Percentiles rank a stretch among this genome's conserved stretches.
Evolutionary conservation across 208 protist genomes (phyloP).

Genomic region (Leishmania guyanensis): DNA sequence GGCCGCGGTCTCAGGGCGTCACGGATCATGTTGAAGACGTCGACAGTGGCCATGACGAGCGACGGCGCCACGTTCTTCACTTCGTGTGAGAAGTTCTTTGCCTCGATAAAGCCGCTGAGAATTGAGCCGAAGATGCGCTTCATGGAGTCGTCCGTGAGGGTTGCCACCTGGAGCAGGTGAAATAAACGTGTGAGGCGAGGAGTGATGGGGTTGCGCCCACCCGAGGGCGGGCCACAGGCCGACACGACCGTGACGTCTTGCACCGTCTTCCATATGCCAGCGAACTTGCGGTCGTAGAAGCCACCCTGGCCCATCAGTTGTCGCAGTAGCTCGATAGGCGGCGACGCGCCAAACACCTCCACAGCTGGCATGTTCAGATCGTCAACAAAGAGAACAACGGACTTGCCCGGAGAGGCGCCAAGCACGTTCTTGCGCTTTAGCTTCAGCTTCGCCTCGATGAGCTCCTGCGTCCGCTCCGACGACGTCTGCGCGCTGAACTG

Average conservation of each 20-base stretch:
- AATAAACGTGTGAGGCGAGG: constrained; percentile 95
- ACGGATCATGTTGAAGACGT: constrained; percentile 92
- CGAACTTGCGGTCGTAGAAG: constrained; percentile 96
- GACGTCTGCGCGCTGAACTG: constrained; percentile 97
- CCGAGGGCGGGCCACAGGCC: constrained; percentile 95
- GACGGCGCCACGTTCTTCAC: constrained; percentile 64
- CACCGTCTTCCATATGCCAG: constrained; percentile 95
- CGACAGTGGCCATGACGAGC: constrained; percentile 88
- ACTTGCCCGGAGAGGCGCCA: constrained; percentile 92
- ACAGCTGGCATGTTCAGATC: constrained; percentile 98
- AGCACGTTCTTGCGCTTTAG: constrained; percentile 96
- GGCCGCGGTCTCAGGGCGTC: constrained; percentile 95
- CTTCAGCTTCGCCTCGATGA: constrained; percentile 97
- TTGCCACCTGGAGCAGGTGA: constrained; percentile 93
- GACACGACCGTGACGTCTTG: constrained; percentile 95
- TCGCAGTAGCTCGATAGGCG: constrained; percentile 97
- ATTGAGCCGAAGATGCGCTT: constrained; percentile 95
- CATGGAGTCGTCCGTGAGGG: constrained; percentile 94
- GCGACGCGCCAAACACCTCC: constrained; percentile 97
- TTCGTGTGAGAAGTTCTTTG: constrained; percentile 84
- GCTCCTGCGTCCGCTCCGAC: constrained; percentile 95
- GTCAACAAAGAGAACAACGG: constrained; percentile 97
- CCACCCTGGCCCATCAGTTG: constrained; percentile 96
- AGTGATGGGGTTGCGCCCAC: constrained; percentile 95
- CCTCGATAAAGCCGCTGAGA: constrained; percentile 89